Evolutionary conservation across 164 flowering plant species (phyloP).

Genomic region (Chimonanthus praecox): DNA sequence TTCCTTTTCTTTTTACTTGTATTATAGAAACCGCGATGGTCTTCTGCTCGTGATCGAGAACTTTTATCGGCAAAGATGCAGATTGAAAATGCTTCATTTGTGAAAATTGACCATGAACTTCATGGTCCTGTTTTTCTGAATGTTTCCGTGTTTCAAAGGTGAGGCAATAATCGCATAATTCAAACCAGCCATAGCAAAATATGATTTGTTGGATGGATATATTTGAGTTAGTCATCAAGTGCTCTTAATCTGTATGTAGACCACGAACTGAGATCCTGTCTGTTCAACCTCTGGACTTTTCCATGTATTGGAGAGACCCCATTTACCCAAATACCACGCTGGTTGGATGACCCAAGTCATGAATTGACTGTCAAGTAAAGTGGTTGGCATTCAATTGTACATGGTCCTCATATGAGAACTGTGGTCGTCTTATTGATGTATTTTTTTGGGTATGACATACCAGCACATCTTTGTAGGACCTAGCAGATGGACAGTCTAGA

Average conservation of each 20-base stretch:
- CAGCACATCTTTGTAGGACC: background rate
- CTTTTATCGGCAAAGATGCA: conserved; percentile 7
- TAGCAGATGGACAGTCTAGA: background rate
- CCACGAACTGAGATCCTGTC: background rate
- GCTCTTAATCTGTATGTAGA: background rate
- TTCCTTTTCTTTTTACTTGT: background rate
- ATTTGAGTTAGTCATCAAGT: background rate
- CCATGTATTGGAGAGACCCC: background rate
- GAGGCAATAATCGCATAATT: background rate
- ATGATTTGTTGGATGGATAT: background rate
- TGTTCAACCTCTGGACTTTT: background rate
- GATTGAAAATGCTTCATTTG: conserved; percentile 13
- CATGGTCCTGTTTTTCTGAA: conserved; percentile 10
- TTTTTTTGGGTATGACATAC: too few species aligned
- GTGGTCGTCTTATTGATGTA: too few species aligned
- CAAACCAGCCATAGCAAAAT: background rate
- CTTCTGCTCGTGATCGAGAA: conserved; percentile 9
- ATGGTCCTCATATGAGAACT: too few species aligned
- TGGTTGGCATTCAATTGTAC: too few species aligned
- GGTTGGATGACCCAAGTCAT: background rate
- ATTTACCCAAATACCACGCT: background rate
- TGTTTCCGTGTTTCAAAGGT: conserved; percentile 11
- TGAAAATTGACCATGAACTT: conserved; percentile 7
- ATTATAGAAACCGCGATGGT: conserved; percentile 9
- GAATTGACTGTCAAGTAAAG: background rate